Evolutionary conservation across 768 basidiomycete species (phyloP).

Genomic region (Guyanaporus albipodus): DNA sequence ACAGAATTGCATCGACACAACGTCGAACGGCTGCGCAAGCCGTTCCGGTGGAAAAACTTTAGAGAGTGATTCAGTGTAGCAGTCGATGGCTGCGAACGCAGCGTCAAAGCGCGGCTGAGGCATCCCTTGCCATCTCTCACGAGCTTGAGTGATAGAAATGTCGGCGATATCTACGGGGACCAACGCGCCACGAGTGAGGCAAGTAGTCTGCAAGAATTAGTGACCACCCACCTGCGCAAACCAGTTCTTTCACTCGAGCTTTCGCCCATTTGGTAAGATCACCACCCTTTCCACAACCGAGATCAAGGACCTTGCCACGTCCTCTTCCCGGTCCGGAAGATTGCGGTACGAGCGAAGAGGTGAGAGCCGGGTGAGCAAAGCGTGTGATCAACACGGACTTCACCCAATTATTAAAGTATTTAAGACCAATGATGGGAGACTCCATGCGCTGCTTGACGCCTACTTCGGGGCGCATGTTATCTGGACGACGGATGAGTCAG

Average conservation of each 20-base stretch:
- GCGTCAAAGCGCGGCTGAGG: slow-evolving; percentile 64
- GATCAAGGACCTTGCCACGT: slow-evolving; percentile 82
- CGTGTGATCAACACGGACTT: slow-evolving; percentile 94
- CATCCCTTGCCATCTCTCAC: slow-evolving; percentile 56
- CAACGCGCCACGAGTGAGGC: background rate
- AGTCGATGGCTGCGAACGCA: slow-evolving; percentile 82
- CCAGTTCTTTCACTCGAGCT: slow-evolving; percentile 72
- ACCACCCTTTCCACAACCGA: slow-evolving; percentile 99
- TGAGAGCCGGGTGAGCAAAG: slow-evolving; percentile 72
- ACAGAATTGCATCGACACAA: slow-evolving; percentile 98
- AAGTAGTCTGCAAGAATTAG: background rate
- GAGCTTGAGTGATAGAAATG: slow-evolving; percentile 88
- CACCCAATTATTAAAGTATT: slow-evolving; percentile 99
- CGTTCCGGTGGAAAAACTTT: slow-evolving; percentile 61
- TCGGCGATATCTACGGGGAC: slow-evolving; percentile 72
- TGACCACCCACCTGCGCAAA: slow-evolving; percentile 67
- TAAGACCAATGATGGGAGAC: slow-evolving; percentile 95
- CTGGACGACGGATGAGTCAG: slow-evolving; percentile 38
- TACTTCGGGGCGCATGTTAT: slow-evolving; percentile 91
- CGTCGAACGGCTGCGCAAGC: slow-evolving; percentile 76
- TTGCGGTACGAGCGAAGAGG: slow-evolving; percentile 32
- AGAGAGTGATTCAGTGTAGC: slow-evolving; percentile 71
- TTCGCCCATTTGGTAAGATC: slow-evolving; percentile 95
- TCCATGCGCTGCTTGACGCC: slow-evolving; percentile 78
- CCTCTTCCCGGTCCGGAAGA: slow-evolving; percentile 26